These are phyloP conservation scores for Colletotrichum zoysiae DNA, from an alignment of 2,329 filamentous ascomycete species.

Conservation along the genomic window DNA sequence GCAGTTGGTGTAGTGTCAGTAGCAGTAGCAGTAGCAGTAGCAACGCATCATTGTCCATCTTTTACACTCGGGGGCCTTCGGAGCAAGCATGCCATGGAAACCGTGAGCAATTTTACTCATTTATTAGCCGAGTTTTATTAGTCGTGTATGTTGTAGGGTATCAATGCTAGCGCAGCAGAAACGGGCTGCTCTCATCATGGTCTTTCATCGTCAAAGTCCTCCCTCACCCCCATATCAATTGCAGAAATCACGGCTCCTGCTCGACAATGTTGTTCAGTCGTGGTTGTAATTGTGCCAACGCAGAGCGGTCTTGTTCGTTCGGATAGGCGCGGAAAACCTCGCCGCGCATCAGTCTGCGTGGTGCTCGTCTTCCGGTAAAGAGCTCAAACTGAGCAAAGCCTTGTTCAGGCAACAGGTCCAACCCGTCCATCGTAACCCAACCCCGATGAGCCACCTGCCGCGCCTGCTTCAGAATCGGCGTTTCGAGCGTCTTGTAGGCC, in stretches of 20 bases:
- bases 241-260: conserved; percentile 52
- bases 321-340: conserved; percentile 67
- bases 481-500: conserved; percentile 80
- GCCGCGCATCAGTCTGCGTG: conserved; percentile 76
- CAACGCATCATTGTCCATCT: neutral
- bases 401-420: conserved; percentile 83
- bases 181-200: neutral
- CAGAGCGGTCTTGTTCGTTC: conserved; percentile 55
- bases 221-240: neutral
- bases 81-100: neutral
- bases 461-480: conserved; percentile 77
- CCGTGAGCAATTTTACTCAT: conserved; percentile 13
- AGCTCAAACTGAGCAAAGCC: conserved; percentile 86
- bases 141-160: conserved; percentile 32
- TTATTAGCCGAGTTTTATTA: conserved; percentile 38
- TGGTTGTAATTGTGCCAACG: conserved; percentile 56
- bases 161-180: conserved; percentile 25
- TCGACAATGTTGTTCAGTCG: conserved; percentile 55
- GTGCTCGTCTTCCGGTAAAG: conserved; percentile 79
- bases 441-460: conserved; percentile 69
- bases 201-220: conserved; percentile 8
- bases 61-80: neutral
- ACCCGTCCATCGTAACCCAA: conserved; percentile 82
- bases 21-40: neutral
- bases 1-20: neutral